Evolutionary conservation across 441 rosid genomes (phyloP), one percentile per base, ranked within the genome.

Genomic region (Gossypium gossypioides): DNA sequence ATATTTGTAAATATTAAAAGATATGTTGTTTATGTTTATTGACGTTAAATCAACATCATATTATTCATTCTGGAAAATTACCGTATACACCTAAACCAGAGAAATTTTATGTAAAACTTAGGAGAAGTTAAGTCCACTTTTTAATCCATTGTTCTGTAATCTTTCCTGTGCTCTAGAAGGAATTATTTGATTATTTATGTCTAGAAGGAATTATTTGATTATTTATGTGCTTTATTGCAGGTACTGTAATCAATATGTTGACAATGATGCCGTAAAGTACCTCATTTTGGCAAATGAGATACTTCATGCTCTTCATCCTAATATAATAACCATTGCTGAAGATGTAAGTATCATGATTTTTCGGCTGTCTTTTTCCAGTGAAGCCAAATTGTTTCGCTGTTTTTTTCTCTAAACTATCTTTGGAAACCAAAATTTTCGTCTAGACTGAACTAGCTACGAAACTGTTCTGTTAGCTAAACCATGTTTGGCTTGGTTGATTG

Each of bases 251-350:
- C 97, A 91, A 78, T 85, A 92, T 74, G 93, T 94, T 71, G 97
- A 94, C 82, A 86, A 76, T 76, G 99, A 94, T 83, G 99, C 99
- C 52, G 74, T 92, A 68, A 75, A 88, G 76, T 94, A 89, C 84
- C 97, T 94, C 81, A 84, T 89, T 71, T 83, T 94, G 82, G 99
- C 94, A 57, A 94, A 94, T 87, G 99, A 94, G 84, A 84, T 94
- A 54, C 78, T 94, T 73, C 99, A 92, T 75, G 62, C 57, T 79
- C 86, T 84, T 79, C 94, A 92, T 86, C 97, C 99, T 64, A 83
- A 92, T 79, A 83, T 94, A 78, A 81, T 94, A 79, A 92, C 97
- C 32, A 92, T 94, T 77, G 97, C 97, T 55, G 99, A 94, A 83
- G 99, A 92, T 85, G 99, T 92, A 85, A 84, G 97, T 81, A 56